Evolutionary conservation across 345 rosid species (phyloP), one percentile per base, ranked within the genome.

Genomic region (Euphorbia lathyris): DNA sequence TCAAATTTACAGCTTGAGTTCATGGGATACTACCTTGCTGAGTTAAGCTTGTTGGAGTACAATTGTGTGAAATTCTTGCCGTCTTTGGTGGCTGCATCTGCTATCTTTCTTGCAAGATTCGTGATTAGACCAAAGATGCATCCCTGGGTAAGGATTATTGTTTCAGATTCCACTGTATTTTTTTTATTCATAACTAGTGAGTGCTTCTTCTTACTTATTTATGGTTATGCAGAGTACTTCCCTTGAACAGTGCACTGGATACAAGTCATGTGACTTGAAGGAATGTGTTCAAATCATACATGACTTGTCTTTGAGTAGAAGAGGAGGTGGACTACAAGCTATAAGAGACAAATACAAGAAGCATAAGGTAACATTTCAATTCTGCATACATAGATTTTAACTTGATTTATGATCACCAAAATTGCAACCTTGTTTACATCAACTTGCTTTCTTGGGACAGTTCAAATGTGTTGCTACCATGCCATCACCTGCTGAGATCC

Each of bases 51-150:
- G 72, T 70, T 89, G 81, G 98, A 93, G 34, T 87, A 93, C 53
- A 68, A 64, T 32, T 84, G 85, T 75, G 63, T 93, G 66, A 84
- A 85, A 72, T 87, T 86, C 73, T 72, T 93, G 56, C 97, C 97
- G 0, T 93, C 98, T 45, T 5, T 83, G 71, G 85, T 91, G 52
- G 96, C 97, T 74, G 87, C 91, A 29, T 85, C 96, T 16, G 86
- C 84, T 7, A 79, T 87, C 7, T 91, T 86, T 79, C 87, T 93
- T 4, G 43, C 43, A 9, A 40, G 43, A 40, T 40, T 40, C 43
- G 6, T 40, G 6, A 40, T 40, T 9, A 40, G 11, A 40, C 43
- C 43, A 40, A 40, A 40, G 43, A 40, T 9, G 43, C 43, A 40
- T 40, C 43, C 43, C 7, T 93, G 97, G 98, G 97, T 93, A 79